phyloP scores from a whole-genome alignment of 768 basidiomycete species.

The Sarcomyxa edulis region DNA sequence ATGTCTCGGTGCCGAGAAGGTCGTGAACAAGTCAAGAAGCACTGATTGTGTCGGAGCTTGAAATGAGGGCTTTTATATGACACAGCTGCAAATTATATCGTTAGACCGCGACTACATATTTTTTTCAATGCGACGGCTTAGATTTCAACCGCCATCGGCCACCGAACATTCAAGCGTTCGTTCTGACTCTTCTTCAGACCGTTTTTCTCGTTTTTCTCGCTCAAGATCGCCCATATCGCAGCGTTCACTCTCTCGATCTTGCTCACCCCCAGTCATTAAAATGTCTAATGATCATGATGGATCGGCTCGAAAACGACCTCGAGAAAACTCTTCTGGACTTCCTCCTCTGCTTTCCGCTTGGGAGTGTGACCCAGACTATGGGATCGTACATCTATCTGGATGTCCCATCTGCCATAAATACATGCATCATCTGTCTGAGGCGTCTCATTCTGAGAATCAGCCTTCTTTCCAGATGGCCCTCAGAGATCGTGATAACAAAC shows the following conservation, averaged over 20 bases:
- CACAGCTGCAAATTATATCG: no score
- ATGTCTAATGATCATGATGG: no score
- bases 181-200: conserved; percentile 3
- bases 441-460: conserved; percentile 29
- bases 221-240: conserved; percentile 4
- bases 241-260: conserved; percentile 8
- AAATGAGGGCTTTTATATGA: no score
- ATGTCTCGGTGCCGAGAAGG: no score
- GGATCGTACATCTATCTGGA: conserved; percentile 33
- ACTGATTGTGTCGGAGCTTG: no score
- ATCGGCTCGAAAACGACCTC: conserved; percentile 7
- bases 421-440: conserved; percentile 34
- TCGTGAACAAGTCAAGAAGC: no score
- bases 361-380: conserved; percentile 34
- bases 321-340: conserved; percentile 1
- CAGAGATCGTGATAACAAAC: conserved; percentile 30
- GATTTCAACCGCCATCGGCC: not conserved
- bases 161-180: conserved; percentile 11
- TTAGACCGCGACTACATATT: no score
- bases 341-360: conserved; percentile 19
- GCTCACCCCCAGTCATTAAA: no score
- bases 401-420: conserved; percentile 32
- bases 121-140: no score
- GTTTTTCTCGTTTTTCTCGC: conserved; percentile 4
- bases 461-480: conserved; percentile 35